A percentile compares a stretch with the other conserved stretches of the same genome.
Conservation (phyloP, 495 filamentous ascomycete species). For the Zalerion maritima region DNA sequence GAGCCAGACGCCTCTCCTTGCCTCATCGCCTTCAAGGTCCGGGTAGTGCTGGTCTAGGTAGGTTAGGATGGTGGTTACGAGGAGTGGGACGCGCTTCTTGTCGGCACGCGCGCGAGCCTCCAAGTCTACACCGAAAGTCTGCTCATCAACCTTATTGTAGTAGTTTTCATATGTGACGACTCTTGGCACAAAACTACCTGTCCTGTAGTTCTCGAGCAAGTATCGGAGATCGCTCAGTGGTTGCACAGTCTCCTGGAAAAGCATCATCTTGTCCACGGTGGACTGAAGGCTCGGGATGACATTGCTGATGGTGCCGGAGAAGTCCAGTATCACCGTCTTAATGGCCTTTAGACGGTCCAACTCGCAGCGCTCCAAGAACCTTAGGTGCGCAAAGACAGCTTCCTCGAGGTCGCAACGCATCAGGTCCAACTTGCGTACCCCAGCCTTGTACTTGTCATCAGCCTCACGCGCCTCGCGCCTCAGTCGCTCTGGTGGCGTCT, state of each 20-base stretch:
- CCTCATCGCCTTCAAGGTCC: conserved; percentile 93
- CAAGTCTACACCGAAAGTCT: conserved; percentile 94
- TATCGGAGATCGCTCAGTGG: conserved; percentile 84
- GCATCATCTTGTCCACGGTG: conserved; percentile 93
- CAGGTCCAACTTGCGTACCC: conserved; percentile 70
- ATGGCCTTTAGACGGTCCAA: conserved; percentile 92
- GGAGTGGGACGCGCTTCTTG: conserved; percentile 82
- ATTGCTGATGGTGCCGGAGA: conserved; percentile 94
- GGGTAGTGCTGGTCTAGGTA: conserved; percentile 95
- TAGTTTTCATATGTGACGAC: conserved; percentile 98
- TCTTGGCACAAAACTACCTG: conserved; percentile 76
- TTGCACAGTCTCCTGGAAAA: conserved; percentile 97
- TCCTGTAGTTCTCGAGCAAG: conserved; percentile 94
- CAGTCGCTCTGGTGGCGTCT: conserved; percentile 74
- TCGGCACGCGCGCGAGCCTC: conserved; percentile 88
- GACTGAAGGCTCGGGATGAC: conserved; percentile 93
- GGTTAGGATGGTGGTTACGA: conserved; percentile 84
- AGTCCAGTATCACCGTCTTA: conserved; percentile 94
- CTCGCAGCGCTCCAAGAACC: conserved; percentile 96
- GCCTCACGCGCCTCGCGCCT: conserved; percentile 81
- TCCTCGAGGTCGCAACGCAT: conserved; percentile 91
- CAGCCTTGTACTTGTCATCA: conserved; percentile 84
- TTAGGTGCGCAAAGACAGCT: conserved; percentile 78
- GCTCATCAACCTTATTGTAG: conserved; percentile 94
- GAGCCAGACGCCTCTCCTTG: conserved; percentile 84